Conservation (phyloP, 2,329 filamentous ascomycete species). For the Amphichorda felina region DNA sequence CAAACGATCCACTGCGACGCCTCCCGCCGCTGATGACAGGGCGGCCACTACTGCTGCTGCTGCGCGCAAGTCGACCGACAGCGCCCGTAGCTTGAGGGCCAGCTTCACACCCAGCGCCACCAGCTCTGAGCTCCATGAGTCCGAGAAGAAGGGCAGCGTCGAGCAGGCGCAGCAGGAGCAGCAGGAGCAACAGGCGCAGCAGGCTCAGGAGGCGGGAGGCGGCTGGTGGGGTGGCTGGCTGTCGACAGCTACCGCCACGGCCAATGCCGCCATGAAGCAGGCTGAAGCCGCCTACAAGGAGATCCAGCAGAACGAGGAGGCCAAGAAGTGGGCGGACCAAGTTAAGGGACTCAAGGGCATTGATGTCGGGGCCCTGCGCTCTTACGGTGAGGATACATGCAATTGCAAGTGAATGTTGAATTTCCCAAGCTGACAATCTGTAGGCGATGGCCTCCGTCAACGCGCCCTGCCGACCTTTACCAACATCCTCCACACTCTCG, state of each 20-base stretch:
- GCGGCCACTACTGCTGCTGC: constrained; percentile 12
- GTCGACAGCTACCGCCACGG: constrained; percentile 71
- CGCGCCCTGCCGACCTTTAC: constrained; percentile 91
- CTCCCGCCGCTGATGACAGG: constrained; percentile 45
- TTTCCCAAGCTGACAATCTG: neutral
- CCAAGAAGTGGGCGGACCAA: constrained; percentile 91
- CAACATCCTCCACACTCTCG: constrained; percentile 86
- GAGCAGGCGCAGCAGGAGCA: constrained; percentile 27
- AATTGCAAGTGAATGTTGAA: neutral
- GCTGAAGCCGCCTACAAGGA: constrained; percentile 89
- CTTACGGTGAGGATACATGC: constrained; percentile 17
- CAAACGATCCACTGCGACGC: constrained; percentile 33
- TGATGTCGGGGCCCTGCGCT: constrained; percentile 66
- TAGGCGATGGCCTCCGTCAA: constrained; percentile 77
- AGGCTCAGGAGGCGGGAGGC: constrained; percentile 38
- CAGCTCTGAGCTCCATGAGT: constrained; percentile 47
- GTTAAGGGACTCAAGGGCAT: constrained; percentile 50
- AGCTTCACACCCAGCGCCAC: constrained; percentile 60
- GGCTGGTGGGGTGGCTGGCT: constrained; percentile 86
- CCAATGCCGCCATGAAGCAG: constrained; percentile 78
- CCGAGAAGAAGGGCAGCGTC: constrained; percentile 36
- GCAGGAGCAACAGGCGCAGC: constrained; percentile 14
- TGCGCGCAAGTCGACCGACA: constrained; percentile 66
- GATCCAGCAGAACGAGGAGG: constrained; percentile 92
- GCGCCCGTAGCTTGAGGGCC: constrained; percentile 56